Base-by-base conservation (phyloP, 2,329 filamentous ascomycete species). In the Ascomycota sp. region DNA sequence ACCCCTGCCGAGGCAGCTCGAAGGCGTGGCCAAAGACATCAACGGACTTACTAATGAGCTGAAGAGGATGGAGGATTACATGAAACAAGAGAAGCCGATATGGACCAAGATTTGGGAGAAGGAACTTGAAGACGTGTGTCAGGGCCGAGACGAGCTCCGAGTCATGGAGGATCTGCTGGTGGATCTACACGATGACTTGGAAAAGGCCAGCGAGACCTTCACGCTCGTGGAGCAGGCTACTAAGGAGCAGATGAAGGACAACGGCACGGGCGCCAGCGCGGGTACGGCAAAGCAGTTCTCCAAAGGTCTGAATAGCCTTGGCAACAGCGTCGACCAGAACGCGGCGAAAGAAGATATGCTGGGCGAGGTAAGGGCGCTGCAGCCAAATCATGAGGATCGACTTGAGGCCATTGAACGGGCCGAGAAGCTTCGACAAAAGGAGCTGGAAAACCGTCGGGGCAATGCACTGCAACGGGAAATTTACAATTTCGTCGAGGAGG, bases 101-200 rank as follows among this genome's bases (percentile, higher is more conserved):
- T 98, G 89, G 86, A 94, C 83, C 32, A 94, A 94, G 68, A 92
- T 95, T 38, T 98, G 89, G 89, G 86, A 95, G 65, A 85, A 91
- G 55, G 85, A 95, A 51, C 62, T 98, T 27, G 82, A 95, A 51
- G 75, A 86, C 30, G 86, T 98, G 3, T 95, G 89, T 55, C 83
- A 92, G 48, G 89, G 94, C 45, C 74, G 85, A 40, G 86, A 95
- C 46, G 75, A 94, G 52, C 69, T 98, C 41, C 89, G 83, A 29
- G 78, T 95, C 63, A 86, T 93, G 61, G 89, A 98, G 57, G 89
- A 95, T 43, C 68, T 98, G 37, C 76, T 86, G 38, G 72, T 85
- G 27, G 89, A 98, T 57, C 57, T 98, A 37, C 74, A 89, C 44
- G 85, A 94, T 45, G 89, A 98, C 56, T 61, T 98, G 28, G 85